Conservation (phyloP, 2,329 filamentous ascomycete genomes). For the Trichophyton benhamiae region DNA sequence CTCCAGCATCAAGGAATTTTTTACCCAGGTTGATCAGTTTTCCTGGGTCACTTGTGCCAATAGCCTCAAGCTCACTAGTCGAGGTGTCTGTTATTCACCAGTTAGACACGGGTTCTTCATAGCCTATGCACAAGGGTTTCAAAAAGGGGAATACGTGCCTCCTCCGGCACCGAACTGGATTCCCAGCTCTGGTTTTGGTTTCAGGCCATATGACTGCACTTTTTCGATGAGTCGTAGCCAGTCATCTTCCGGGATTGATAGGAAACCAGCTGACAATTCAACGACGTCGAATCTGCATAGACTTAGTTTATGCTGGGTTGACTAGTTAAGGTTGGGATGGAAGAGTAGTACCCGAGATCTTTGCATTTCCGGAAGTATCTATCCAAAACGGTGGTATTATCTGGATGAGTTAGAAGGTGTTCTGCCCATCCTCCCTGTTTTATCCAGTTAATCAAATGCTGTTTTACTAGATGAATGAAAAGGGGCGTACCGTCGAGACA, state of each 20-base stretch:
- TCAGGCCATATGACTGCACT: slow-evolving; percentile 37
- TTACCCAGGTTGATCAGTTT: slow-evolving; percentile 40
- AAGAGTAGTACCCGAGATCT: slow-evolving; percentile 31
- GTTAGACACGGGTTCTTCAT: neutral
- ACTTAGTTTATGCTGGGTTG: neutral
- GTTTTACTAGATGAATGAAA: neutral
- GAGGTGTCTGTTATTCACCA: slow-evolving; percentile 29
- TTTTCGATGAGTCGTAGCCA: slow-evolving; percentile 42
- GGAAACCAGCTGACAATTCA: slow-evolving; percentile 43
- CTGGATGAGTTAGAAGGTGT: slow-evolving; percentile 40
- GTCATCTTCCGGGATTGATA: slow-evolving; percentile 43
- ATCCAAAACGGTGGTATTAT: slow-evolving; percentile 36
- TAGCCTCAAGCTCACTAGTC: slow-evolving; percentile 34
- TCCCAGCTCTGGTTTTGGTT: slow-evolving; percentile 43
- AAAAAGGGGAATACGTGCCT: slow-evolving; percentile 6
- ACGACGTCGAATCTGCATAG: slow-evolving; percentile 40
- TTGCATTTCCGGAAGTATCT: slow-evolving; percentile 43
- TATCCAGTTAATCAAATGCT: neutral
- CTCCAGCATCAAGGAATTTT: slow-evolving; percentile 40
- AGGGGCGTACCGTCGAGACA: slow-evolving; percentile 36
- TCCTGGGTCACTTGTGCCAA: slow-evolving; percentile 39
- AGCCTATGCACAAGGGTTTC: neutral
- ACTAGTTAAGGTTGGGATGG: neutral
- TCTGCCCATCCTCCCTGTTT: slow-evolving; percentile 42
- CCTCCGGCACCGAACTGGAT: slow-evolving; percentile 48